Conservation (phyloP, 2,329 filamentous ascomycete genomes). For the Calonectria hawksworthii region DNA sequence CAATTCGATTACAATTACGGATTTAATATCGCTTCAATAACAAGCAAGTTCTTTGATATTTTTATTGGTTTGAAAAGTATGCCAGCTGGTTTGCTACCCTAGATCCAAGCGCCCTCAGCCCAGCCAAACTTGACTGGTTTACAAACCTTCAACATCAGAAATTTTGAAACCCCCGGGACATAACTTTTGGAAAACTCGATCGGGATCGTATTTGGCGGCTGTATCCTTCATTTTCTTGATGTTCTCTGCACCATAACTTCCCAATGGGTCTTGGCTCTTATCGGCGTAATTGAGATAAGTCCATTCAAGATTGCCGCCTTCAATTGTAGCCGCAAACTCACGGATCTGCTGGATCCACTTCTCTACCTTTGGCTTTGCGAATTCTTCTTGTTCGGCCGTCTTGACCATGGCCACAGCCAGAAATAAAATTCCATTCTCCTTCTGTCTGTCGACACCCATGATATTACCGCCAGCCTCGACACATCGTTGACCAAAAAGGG, state of each 20-base stretch:
- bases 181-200: conserved; percentile 45
- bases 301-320: conserved; percentile 35
- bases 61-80: too few species aligned
- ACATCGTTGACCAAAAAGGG: conserved; percentile 18
- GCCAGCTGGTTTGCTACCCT: neutral
- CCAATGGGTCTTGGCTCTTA: conserved; percentile 37
- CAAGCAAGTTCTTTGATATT: too few species aligned
- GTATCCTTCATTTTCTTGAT: conserved; percentile 37
- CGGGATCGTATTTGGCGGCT: conserved; percentile 42
- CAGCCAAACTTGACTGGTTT: too few species aligned
- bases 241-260: conserved; percentile 41
- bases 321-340: conserved; percentile 32
- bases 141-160: conserved; percentile 30
- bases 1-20: too few species aligned
- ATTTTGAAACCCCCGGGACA: conserved; percentile 39
- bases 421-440: conserved; percentile 19
- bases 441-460: conserved; percentile 23
- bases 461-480: conserved; percentile 18
- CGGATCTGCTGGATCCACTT: conserved; percentile 26
- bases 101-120: too few species aligned
- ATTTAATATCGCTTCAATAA: too few species aligned
- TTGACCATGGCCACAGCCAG: conserved; percentile 30
- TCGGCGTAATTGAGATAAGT: conserved; percentile 41
- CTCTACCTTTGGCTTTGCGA: conserved; percentile 4
- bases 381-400: conserved; percentile 16